Percentiles rank a stretch among this genome's conserved stretches.
phyloP scores from a whole-genome alignment of 2,329 filamentous ascomycete species.

The Decorospora gaudefroyi region DNA sequence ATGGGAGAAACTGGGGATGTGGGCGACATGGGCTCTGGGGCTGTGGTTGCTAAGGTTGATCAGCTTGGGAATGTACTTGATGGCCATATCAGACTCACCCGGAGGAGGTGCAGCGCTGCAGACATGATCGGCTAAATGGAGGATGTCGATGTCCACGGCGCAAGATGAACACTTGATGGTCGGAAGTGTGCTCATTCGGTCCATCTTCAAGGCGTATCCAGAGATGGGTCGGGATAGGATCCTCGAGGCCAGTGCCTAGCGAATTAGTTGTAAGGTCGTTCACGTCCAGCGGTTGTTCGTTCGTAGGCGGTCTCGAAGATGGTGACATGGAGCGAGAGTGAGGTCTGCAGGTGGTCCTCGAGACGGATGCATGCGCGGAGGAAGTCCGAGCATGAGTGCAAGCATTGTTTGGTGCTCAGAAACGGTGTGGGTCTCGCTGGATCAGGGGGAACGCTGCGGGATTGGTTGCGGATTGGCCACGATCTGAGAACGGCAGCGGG shows the following conservation, averaged over 20 bases:
- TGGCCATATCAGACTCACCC: constrained; percentile 49
- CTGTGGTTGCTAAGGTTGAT: constrained; percentile 22
- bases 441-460: constrained; percentile 40
- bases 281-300: constrained; percentile 22
- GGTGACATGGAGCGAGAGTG: constrained; percentile 33
- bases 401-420: constrained; percentile 38
- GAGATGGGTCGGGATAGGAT: constrained; percentile 5
- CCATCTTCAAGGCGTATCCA: constrained; percentile 30
- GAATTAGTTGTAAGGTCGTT: constrained; percentile 9
- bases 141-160: constrained; percentile 73
- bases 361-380: constrained; percentile 28
- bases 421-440: constrained; percentile 32
- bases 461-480: constrained; percentile 42
- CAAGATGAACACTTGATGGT: constrained; percentile 50
- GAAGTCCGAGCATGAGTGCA: constrained; percentile 29
- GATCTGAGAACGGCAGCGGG: constrained; percentile 41
- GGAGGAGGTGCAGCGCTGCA: constrained; percentile 57
- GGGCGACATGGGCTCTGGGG: constrained; percentile 16
- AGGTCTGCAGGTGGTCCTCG: constrained; percentile 20
- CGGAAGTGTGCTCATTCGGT: constrained; percentile 42
- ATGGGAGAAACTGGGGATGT: constrained; percentile 13
- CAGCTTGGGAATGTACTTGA: constrained; percentile 6
- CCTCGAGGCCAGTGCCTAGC: constrained; percentile 13
- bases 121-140: constrained; percentile 82
- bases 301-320: constrained; percentile 24